Evolutionary conservation across 2,329 filamentous ascomycete genomes (phyloP), one percentile per base, ranked within the genome.

Genomic region (Eurotiales sp.): DNA sequence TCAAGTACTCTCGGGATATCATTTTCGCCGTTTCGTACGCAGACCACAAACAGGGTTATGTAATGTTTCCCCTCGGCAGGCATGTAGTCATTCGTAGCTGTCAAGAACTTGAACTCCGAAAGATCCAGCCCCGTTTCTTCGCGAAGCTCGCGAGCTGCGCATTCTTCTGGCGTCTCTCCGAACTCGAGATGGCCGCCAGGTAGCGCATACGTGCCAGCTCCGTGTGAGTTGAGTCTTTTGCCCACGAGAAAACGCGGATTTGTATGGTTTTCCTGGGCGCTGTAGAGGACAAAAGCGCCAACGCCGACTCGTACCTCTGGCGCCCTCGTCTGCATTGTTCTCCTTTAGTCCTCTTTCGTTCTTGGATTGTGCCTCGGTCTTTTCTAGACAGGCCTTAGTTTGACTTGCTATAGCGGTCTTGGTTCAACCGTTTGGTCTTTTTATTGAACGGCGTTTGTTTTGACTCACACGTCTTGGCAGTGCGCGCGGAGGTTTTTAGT

Each of bases 101-200:
- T 80, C 1, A 85, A 57, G 34, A 86, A 76, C 41, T 72, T 74
- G 4, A 80, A 44, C 6, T 77, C 73, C 1, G 65, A 71, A 1
- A 90, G 73, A 0, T 67, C 59, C 0, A 90, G 73, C 0, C 79
- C 85, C 0, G 87, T 89, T 62, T 92, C 88, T 64, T 92, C 88
- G 0, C 81, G 62, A 0, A 80, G 74, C 67, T 92, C 88, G 3
- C 88, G 78, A 42, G 71, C 76, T 0, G 86, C 86, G 53, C 87
- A 90, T 0, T 68, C 65, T 17, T 82, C 73, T 27, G 82, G 76
- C 1, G 74, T 74, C 63, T 92, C 88, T 55, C 80, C 79, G 51
- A 80, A 79, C 55, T 92, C 88, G 14, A 91, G 77, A 60, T 92
- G 87, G 0, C 88, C 88, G 19, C 88, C 88, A 0, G 88, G 87